Evolutionary conservation across 2,329 filamentous ascomycete genomes (phyloP), one percentile per base, ranked within the genome.

Genomic region (Alternaria sp.): DNA sequence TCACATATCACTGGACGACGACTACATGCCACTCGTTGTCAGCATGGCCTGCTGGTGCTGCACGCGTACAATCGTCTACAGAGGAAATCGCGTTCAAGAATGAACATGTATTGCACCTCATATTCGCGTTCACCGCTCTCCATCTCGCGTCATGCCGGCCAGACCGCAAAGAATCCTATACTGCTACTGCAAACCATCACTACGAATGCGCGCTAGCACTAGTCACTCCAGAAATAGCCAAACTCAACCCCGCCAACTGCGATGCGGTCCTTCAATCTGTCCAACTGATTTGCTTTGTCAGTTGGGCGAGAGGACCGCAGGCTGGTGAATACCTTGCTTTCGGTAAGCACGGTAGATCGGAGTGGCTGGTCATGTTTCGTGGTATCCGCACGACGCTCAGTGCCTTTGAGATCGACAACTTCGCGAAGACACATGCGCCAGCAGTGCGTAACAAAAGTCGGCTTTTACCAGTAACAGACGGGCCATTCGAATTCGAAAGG

Each of bases 351-450:
- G 66, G 66, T 30, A 69, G 50, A 30, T 76, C 74, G 15, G 71
- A 77, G 25, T 77, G 73, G 73, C 66, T 77, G n/a, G 51, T 72
- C 43, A 73, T 77, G 71, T 76, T 77, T 21, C 69, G 72, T 30
- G 74, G 73, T 1, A 69, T 77, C 4, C 67, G 70, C 21, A 73
- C 70, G 2, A 77, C 71, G n/a, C 46, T 65, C 4, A 40, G 67
- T 11, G 66, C 61, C 10, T n/a, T 71, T 8, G 57, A 23, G 11
- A 30, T 57, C 2, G 25, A 57, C 7, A 11, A 54, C 12, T 69
- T 69, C 17, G 45, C 44, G 3, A 66, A 64, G 28, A 66, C 62
- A 10, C 44, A 65, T 57, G 61, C 52, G 3, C 65, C 67, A 5
- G 52, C 57, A 19, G n/a, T 54, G 7, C 47, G 50, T 23, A 25